Conservation (phyloP, 495 filamentous ascomycete genomes). For the Penicillium pancosmium region DNA sequence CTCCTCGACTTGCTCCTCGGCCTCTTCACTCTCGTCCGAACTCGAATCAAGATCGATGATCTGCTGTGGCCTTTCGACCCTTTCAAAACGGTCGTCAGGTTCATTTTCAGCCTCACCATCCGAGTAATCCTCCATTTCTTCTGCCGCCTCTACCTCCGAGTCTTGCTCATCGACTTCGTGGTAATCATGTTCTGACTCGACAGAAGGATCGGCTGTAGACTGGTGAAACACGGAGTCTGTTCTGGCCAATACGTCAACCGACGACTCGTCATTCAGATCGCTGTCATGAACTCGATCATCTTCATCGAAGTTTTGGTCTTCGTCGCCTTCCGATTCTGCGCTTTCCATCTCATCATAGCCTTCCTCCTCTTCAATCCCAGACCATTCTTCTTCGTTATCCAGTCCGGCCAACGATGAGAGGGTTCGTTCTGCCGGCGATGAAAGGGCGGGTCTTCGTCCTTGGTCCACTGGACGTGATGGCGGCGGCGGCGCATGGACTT, state of each 20-base stretch:
- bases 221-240: constrained; percentile 4
- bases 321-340: constrained; percentile 8
- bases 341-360: constrained; percentile 7
- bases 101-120: background rate
- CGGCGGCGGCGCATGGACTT: background rate
- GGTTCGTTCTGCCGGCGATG: background rate
- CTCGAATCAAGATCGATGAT: constrained; percentile 9
- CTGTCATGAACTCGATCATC: constrained; percentile 20
- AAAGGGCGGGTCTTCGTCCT: background rate
- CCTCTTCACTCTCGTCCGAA: constrained; percentile 2
- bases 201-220: constrained; percentile 1
- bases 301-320: constrained; percentile 2
- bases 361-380: constrained; percentile 6
- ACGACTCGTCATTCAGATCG: constrained; percentile 21
- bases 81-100: background rate
- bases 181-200: background rate
- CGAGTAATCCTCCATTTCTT: background rate
- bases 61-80: background rate
- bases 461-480: background rate
- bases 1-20: too few species aligned
- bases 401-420: background rate
- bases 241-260: constrained; percentile 17
- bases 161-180: background rate
- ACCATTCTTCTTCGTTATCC: constrained; percentile 5
- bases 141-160: constrained; percentile 1